phyloP scores from a whole-genome alignment of 805 yeast species.

The Henningerozyma blattae region DNA sequence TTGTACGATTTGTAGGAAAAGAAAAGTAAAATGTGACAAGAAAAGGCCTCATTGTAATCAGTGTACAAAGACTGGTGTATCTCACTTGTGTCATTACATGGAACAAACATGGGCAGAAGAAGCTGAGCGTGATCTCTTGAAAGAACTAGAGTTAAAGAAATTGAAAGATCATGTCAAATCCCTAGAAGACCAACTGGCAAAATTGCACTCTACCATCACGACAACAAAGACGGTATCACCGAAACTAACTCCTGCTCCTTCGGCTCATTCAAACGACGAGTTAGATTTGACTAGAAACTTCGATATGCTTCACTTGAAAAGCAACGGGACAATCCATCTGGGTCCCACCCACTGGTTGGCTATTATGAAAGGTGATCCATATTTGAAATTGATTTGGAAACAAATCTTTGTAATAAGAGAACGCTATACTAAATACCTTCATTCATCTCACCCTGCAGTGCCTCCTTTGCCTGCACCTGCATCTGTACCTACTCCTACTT shows the following conservation, averaged over 20 bases:
- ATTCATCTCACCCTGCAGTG: no score
- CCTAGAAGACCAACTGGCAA: constrained; percentile 36
- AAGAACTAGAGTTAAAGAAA: constrained; percentile 35
- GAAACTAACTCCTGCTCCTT: neutral
- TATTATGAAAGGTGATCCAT: constrained; percentile 46
- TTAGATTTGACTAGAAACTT: constrained; percentile 31
- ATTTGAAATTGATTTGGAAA: constrained; percentile 41
- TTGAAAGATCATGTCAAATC: constrained; percentile 44
- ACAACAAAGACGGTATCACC: neutral
- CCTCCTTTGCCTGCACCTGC: no score
- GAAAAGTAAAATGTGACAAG: constrained; percentile 40
- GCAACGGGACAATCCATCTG: constrained; percentile 32
- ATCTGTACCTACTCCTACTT: no score
- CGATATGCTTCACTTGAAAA: constrained; percentile 33
- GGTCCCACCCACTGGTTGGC: constrained; percentile 50
- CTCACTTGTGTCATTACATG: constrained; percentile 43
- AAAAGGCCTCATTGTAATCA: constrained; percentile 45
- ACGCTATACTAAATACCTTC: constrained; percentile 22
- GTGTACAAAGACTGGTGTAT: constrained; percentile 46
- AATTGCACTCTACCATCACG: constrained; percentile 10
- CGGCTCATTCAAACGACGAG: constrained; percentile 21
- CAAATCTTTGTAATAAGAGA: constrained; percentile 34
- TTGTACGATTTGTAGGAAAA: constrained; percentile 36
- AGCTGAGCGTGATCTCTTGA: constrained; percentile 36
- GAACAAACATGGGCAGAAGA: constrained; percentile 49